Percentiles rank a stretch among this genome's conserved stretches.
Evolutionary conservation across 768 basidiomycete species (phyloP).

Genomic region (Termitomyces heimii): DNA sequence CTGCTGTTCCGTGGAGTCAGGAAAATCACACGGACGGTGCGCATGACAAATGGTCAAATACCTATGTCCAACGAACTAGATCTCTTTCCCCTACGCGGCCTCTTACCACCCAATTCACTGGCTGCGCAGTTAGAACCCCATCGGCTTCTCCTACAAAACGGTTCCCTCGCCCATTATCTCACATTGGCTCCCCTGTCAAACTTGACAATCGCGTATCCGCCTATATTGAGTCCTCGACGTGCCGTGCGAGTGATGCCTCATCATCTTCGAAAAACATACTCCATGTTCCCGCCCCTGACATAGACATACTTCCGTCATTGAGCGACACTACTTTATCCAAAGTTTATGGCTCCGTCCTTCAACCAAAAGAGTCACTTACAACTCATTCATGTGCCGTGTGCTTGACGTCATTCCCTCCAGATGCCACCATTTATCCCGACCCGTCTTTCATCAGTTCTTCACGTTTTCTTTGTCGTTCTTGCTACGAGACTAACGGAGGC

Average conservation of each 20-base stretch:
- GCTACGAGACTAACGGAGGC: conserved; percentile 68
- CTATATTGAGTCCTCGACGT: conserved; percentile 50
- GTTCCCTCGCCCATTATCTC: conserved; percentile 42
- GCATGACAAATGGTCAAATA: conserved; percentile 76
- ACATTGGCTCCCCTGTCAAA: conserved; percentile 22
- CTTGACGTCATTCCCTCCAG: conserved; percentile 60
- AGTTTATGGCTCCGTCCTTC: conserved; percentile 80
- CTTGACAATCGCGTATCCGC: conserved; percentile 47
- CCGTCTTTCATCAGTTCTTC: conserved; percentile 34
- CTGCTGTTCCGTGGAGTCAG: conserved; percentile 63
- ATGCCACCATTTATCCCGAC: conserved; percentile 84
- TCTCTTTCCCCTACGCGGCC: conserved; percentile 34
- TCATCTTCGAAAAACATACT: conserved; percentile 53
- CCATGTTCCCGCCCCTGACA: conserved; percentile 47
- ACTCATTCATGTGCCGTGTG: conserved; percentile 69
- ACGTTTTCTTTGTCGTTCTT: conserved; percentile 71
- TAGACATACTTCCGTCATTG: conserved; percentile 55
- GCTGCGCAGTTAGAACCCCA: conserved; percentile 12
- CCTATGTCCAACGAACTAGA: conserved; percentile 56
- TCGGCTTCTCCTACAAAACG: conserved; percentile 32
- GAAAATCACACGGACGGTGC: conserved; percentile 30
- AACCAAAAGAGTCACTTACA: conserved; percentile 68
- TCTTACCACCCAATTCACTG: conserved; percentile 16
- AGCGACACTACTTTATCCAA: conserved; percentile 63
- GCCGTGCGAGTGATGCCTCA: conserved; percentile 30